Evolutionary conservation across 352 stramenopile species (phyloP), one percentile per base, ranked within the genome.

Genomic region (Globisporangium barbulae): DNA sequence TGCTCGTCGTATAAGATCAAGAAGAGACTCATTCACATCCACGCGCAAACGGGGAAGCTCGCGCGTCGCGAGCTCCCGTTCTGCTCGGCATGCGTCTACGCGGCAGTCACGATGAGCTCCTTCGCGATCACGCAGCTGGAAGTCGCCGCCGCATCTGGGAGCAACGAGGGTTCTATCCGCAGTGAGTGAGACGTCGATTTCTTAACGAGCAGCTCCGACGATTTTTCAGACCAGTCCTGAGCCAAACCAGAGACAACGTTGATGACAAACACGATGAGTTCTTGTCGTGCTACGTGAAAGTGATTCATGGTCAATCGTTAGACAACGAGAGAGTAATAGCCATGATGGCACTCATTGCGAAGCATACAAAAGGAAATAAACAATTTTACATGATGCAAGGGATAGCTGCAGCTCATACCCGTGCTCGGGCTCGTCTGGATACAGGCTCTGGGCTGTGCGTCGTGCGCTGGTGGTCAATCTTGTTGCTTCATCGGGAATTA

Each of bases 1-100:
- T 74, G 67, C 65, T 54, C 67, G 42, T 58, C 67, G 7, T 77
- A 67, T 19, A 57, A 57, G 12, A 44, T 74, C 39, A 74, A 70
- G 57, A 77, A 74, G 50, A 54, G 31, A 21, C 55, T 77, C 44
- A 67, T 60, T 17, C 39, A 65, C 13, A 28, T 74, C 13, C 50
- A 63, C 35, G 50, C 67, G 5, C 39, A 57, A 19, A 53, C 61
- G 28, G 55, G 50, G 1, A 69, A 61, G 10, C n/a, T 76, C 33
- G 15, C 65, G 9, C 49, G 53, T 17, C 67, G 72, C 45, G 58
- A 55, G 33, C 50, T 67, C 13, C 54, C 55, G 13, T 77, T 75
- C 53, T 77, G 71, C 58, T 41, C 61, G 0, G 56, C 48, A 7
- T 77, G 68, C 41, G 64, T 76, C 8, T 53, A 47, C 19, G 42